These are phyloP conservation scores for Heimioporus sp. DNA, from an alignment of 768 basidiomycete genomes.

Conservation along the genomic window DNA sequence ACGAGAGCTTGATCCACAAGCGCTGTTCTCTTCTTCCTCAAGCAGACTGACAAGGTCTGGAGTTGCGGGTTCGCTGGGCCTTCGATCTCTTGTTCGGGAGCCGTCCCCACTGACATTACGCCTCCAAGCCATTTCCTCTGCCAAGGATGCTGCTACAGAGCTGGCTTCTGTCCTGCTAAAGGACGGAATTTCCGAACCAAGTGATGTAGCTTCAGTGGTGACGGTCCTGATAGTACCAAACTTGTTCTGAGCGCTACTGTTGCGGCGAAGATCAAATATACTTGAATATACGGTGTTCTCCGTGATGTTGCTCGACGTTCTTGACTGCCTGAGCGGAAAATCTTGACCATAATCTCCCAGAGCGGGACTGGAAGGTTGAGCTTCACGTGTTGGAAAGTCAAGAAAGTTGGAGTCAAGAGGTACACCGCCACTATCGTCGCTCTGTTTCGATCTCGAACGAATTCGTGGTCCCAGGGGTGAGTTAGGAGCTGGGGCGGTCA, in stretches of 20 bases:
- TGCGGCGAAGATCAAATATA: conserved; percentile 51
- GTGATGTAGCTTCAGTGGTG: conserved; percentile 77
- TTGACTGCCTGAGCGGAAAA: conserved; percentile 53
- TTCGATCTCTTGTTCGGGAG: conserved; percentile 50
- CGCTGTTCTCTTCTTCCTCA: conserved; percentile 62
- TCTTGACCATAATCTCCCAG: conserved; percentile 33
- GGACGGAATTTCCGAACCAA: conserved; percentile 57
- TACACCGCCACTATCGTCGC: conserved; percentile 5
- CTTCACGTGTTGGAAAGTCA: conserved; percentile 34
- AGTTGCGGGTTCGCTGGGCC: conserved; percentile 58
- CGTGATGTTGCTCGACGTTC: conserved; percentile 60
- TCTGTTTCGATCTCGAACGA: conserved; percentile 25
- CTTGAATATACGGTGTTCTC: conserved; percentile 60
- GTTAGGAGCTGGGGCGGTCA: conserved; percentile 39
- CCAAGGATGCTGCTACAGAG: conserved; percentile 49
- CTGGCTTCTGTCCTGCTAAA: conserved; percentile 65
- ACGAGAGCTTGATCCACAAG: conserved; percentile 48
- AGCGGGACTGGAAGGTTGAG: conserved; percentile 34
- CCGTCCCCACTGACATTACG: conserved; percentile 25
- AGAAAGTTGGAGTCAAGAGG: conserved; percentile 21
- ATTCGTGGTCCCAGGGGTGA: conserved; percentile 56
- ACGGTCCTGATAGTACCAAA: conserved; percentile 82
- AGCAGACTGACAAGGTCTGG: conserved; percentile 65
- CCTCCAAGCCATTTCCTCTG: conserved; percentile 40
- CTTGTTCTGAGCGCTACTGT: conserved; percentile 48